A percentile compares a stretch with the other conserved stretches of the same genome.
phyloP scores from a whole-genome alignment of 345 rosid genomes.

The Adansonia digitata region DNA sequence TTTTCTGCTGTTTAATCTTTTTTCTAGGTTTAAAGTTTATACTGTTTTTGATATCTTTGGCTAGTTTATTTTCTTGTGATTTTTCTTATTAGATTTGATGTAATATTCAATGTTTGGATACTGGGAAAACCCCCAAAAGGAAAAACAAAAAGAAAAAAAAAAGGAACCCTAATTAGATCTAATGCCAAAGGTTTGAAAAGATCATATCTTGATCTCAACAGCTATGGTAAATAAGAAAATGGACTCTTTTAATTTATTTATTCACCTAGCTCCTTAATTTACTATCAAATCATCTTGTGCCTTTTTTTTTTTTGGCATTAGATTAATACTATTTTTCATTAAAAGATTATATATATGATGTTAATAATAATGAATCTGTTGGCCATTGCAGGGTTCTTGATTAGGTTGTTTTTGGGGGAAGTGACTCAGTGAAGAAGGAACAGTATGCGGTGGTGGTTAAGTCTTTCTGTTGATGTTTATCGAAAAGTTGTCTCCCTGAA shows the following conservation, averaged over 20 bases:
- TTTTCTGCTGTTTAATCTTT: neutral
- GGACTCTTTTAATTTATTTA: neutral
- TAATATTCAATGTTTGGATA: neutral
- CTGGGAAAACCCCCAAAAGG: too few species aligned
- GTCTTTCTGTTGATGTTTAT: constrained; percentile 53
- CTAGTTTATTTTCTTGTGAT: neutral
- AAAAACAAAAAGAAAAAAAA: too few species aligned
- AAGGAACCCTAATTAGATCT: neutral
- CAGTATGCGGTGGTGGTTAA: constrained; percentile 77
- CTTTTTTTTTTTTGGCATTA: neutral
- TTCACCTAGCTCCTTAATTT: neutral
- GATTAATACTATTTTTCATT: neutral
- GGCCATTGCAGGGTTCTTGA: constrained; percentile 25
- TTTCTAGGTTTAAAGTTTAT: neutral
- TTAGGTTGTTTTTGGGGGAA: constrained; percentile 8
- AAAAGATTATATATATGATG: neutral
- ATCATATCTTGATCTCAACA: neutral
- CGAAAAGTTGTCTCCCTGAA: constrained; percentile 53
- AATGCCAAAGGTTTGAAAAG: neutral
- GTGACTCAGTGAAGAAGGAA: constrained; percentile 5
- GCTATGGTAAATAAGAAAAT: neutral
- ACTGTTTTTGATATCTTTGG: neutral
- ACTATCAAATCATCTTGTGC: neutral
- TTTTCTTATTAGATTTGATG: neutral
- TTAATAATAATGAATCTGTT: neutral